Conservation (phyloP, 371 early-diverging fungal species). For the Mortierella sp. region DNA sequence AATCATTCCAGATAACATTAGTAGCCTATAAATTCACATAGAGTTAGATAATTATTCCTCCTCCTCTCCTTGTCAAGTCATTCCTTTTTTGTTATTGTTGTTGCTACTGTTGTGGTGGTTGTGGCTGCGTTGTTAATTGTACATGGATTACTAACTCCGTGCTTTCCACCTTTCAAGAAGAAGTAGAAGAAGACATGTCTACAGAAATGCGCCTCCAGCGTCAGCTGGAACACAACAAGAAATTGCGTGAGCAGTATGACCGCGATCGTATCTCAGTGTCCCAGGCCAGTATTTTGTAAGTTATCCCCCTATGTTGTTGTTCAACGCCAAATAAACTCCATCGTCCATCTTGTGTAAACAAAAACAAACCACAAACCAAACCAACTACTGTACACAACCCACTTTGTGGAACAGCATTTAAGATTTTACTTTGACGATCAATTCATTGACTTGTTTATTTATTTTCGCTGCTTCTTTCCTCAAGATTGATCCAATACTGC, state of each 20-base stretch:
- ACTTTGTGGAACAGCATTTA: neutral
- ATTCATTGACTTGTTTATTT: neutral
- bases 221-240: conserved; percentile 56
- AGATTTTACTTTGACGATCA: neutral
- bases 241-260: conserved; percentile 54
- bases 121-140: neutral
- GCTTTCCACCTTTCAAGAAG: neutral
- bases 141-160: neutral
- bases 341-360: neutral
- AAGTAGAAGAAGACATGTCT: conserved; percentile 16
- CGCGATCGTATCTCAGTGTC: conserved; percentile 54
- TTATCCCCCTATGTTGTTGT: neutral
- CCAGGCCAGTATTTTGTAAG: conserved; percentile 51
- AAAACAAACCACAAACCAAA: neutral
- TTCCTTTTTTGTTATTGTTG: too few species aligned
- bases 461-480: too few species aligned
- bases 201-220: conserved; percentile 55
- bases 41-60: neutral
- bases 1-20: too few species aligned
- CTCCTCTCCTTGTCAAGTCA: neutral
- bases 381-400: neutral
- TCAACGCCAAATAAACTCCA: neutral
- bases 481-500: conserved; percentile 68
- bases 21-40: neutral
- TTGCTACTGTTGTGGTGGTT: too few species aligned